These are phyloP conservation scores for Suhomyces yuchorum DNA, from an alignment of 1,139 yeast genomes.

Conservation along the genomic window DNA sequence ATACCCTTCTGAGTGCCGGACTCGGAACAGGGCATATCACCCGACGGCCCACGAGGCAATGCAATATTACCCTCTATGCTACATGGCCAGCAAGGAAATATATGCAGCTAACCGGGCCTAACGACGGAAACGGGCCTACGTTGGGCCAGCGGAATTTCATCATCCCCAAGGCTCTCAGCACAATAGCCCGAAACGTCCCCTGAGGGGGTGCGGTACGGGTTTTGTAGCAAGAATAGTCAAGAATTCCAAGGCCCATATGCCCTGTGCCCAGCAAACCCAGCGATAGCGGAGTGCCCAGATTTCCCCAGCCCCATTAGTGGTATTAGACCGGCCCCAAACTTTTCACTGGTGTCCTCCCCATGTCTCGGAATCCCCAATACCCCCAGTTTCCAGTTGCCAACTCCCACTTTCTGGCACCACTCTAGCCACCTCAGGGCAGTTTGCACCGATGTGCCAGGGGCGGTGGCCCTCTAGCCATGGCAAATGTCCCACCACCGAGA, in stretches of 20 bases:
- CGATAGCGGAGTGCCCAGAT: too few species aligned
- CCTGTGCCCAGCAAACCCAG: neutral
- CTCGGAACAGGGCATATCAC: neutral
- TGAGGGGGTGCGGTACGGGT: neutral
- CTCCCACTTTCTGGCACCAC: too few species aligned
- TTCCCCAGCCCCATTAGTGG: neutral
- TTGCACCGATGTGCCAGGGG: too few species aligned
- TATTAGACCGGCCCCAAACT: too few species aligned
- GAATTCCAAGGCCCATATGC: neutral
- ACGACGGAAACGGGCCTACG: neutral
- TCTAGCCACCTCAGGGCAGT: too few species aligned
- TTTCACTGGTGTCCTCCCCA: too few species aligned
- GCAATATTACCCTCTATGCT: neutral
- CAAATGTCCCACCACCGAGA: too few species aligned
- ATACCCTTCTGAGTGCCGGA: neutral
- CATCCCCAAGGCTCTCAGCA: neutral
- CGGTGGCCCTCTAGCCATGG: too few species aligned
- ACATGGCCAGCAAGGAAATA: neutral
- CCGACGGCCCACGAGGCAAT: neutral
- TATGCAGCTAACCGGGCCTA: neutral
- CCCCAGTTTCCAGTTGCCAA: too few species aligned
- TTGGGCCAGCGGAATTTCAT: neutral
- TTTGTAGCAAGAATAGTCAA: neutral
- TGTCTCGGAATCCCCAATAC: too few species aligned
- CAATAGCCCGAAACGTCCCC: neutral